Evolutionary conservation across 768 basidiomycete genomes (phyloP).

Genomic region (Dentipellis fragilis): DNA sequence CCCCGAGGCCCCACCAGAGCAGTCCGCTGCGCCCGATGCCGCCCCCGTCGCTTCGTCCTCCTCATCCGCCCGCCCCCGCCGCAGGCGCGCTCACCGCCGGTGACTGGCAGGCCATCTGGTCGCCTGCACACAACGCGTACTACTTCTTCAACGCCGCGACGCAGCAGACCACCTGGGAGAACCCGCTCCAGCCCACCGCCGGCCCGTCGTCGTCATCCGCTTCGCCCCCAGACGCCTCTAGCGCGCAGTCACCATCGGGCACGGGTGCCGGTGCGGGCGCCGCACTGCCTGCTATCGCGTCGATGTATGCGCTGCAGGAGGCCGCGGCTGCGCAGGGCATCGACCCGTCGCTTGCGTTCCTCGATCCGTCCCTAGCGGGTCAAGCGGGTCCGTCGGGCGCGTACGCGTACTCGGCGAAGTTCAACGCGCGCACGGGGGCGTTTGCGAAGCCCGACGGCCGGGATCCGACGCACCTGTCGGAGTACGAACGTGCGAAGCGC

Average conservation of each 20-base stretch:
- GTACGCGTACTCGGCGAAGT: constrained; percentile 51
- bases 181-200: constrained; percentile 38
- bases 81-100: constrained; percentile 11
- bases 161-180: constrained; percentile 76
- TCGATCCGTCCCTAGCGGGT: constrained; percentile 58
- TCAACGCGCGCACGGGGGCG: constrained; percentile 74
- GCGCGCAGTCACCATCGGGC: constrained; percentile 15
- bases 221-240: constrained; percentile 16
- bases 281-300: constrained; percentile 23
- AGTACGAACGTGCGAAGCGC: constrained; percentile 71
- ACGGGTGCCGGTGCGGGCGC: too few species aligned
- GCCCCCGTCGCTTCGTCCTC: background rate
- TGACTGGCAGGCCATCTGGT: constrained; percentile 75
- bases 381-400: constrained; percentile 24
- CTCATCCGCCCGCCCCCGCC: constrained; percentile 2
- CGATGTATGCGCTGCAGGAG: constrained; percentile 41
- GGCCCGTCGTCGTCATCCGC: constrained; percentile 5
- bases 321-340: constrained; percentile 74
- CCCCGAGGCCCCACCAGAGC: background rate
- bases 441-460: constrained; percentile 60
- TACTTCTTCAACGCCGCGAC: constrained; percentile 77
- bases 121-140: constrained; percentile 69
- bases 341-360: constrained; percentile 70
- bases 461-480: constrained; percentile 67
- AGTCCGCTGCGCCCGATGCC: background rate